Evolutionary conservation across 768 basidiomycete species (phyloP).

Genomic region (Termitomyces sp.): DNA sequence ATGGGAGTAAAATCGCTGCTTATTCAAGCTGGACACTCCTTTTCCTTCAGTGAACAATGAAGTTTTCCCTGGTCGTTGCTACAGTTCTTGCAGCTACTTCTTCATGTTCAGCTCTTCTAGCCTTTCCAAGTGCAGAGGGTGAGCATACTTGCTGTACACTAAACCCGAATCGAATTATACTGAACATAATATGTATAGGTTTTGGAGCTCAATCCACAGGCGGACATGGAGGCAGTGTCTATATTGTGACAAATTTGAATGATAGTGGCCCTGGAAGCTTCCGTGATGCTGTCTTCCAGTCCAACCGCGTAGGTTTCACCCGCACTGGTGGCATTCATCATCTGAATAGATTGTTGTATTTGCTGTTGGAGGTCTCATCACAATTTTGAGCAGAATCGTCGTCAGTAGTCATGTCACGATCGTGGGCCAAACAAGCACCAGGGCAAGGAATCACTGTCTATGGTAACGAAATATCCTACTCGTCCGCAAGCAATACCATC

Average conservation of each 20-base stretch:
- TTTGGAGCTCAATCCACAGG: constrained; percentile 31
- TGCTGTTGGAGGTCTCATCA: constrained; percentile 30
- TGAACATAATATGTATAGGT: constrained; percentile 12
- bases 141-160: neutral
- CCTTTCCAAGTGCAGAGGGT: constrained; percentile 32
- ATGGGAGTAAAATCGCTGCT: neutral
- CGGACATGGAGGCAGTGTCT: constrained; percentile 28
- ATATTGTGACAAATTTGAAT: constrained; percentile 31
- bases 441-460: constrained; percentile 35
- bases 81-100: constrained; percentile 6
- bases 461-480: constrained; percentile 30
- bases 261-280: constrained; percentile 31
- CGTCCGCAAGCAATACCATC: constrained; percentile 23
- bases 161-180: neutral
- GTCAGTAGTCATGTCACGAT: constrained; percentile 27
- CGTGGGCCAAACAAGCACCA: constrained; percentile 32
- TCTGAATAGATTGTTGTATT: constrained; percentile 27
- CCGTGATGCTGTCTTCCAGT: constrained; percentile 29
- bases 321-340: neutral
- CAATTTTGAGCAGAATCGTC: constrained; percentile 25
- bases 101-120: constrained; percentile 22
- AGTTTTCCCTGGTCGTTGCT: neutral
- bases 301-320: constrained; percentile 19
- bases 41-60: constrained; percentile 6
- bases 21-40: neutral